Percentiles rank a stretch among this genome's conserved stretches.
phyloP scores from a whole-genome alignment of 73 alveolate genomes.

The Paraurostyla sp. region DNA sequence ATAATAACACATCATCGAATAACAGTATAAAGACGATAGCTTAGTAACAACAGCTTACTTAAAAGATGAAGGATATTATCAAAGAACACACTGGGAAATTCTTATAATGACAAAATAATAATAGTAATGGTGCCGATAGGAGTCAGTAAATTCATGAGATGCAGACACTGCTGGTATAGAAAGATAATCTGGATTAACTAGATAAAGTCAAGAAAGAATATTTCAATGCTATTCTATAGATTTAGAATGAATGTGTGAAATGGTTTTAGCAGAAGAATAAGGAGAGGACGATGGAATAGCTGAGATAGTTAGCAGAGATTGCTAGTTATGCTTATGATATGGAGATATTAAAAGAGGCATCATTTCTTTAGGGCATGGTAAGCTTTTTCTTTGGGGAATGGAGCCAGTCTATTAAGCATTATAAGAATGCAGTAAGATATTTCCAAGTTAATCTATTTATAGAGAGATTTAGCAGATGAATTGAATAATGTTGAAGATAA shows the following conservation, averaged over 20 bases:
- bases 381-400: not conserved
- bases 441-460: not conserved
- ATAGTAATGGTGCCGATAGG: not conserved
- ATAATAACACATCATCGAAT: not conserved
- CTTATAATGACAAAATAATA: not conserved
- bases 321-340: constrained; percentile 43
- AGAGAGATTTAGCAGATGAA: constrained; percentile 54
- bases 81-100: not conserved
- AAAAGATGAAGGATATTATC: constrained; percentile 13
- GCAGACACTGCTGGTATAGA: constrained; percentile 6
- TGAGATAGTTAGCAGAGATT: not conserved
- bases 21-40: not conserved
- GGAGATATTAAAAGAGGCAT: constrained; percentile 18
- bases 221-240: not conserved
- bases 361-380: not conserved
- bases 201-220: constrained; percentile 16
- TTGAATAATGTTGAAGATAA: not conserved
- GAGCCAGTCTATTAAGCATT: constrained; percentile 5
- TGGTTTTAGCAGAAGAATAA: not conserved
- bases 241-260: constrained; percentile 6
- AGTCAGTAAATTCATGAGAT: not conserved
- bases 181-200: constrained; percentile 32
- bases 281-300: constrained; percentile 1
- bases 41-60: not conserved
- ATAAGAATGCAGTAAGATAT: constrained; percentile 6